Evolutionary conservation across 495 filamentous ascomycete species (phyloP).

Genomic region (Tuber magnatum): DNA sequence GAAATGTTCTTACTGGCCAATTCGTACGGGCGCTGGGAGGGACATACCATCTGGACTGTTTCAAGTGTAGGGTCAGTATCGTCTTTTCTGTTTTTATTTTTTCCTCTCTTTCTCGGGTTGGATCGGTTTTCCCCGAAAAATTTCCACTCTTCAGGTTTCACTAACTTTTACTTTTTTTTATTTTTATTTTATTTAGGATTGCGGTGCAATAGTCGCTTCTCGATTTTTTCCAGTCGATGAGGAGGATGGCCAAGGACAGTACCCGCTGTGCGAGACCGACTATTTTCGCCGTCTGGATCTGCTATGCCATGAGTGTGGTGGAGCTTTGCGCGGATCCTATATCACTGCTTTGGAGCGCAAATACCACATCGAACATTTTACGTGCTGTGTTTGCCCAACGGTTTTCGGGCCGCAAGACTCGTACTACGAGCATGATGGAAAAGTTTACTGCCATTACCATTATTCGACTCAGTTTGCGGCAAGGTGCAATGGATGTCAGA

Average conservation of each 20-base stretch:
- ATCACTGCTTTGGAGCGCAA: constrained; percentile 96
- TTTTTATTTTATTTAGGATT: no score
- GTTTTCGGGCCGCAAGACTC: constrained; percentile 97
- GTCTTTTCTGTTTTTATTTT: constrained; percentile 12
- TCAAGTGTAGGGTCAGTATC: constrained; percentile 80
- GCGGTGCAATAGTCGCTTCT: constrained; percentile 88
- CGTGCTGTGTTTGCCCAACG: constrained; percentile 92
- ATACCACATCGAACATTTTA: constrained; percentile 99
- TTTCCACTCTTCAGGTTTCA: neutral
- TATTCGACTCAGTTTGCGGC: constrained; percentile 98
- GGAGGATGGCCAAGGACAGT: constrained; percentile 74
- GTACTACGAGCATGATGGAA: constrained; percentile 96
- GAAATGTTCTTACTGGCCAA: constrained; percentile 77
- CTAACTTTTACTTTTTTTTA: constrained; percentile 15
- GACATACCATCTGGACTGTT: constrained; percentile 96
- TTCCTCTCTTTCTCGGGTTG: constrained; percentile 17
- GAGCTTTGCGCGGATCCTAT: constrained; percentile 91
- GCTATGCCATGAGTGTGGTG: constrained; percentile 83
- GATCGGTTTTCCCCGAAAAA: neutral
- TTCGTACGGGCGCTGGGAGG: constrained; percentile 89
- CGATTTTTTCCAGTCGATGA: constrained; percentile 98
- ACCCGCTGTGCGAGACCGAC: constrained; percentile 94
- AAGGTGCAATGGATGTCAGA: constrained; percentile 91
- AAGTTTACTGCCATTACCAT: constrained; percentile 97
- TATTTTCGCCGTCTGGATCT: constrained; percentile 91